phyloP scores from a whole-genome alignment of 768 basidiomycete species.

The Omphalotus guepiniiformis region DNA sequence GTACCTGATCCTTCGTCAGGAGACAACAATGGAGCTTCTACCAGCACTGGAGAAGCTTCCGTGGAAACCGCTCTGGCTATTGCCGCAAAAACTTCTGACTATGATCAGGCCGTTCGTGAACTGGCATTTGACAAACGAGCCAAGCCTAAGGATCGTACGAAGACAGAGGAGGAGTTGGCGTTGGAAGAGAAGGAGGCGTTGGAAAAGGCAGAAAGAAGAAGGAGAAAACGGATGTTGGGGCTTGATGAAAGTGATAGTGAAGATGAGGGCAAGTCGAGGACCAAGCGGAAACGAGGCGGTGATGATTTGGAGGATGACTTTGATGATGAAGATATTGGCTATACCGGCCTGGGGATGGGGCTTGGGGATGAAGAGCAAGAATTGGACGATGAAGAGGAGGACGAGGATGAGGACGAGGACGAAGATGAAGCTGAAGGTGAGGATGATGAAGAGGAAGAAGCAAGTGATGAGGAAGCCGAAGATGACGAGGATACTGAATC shows the following conservation, averaged over 20 bases:
- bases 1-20: conserved; percentile 20
- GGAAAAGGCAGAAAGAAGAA: conserved; percentile 77
- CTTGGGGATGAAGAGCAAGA: conserved; percentile 31
- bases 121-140: conserved; percentile 92
- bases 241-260: conserved; percentile 65
- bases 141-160: conserved; percentile 91
- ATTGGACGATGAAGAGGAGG: conserved; percentile 27
- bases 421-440: conserved; percentile 31
- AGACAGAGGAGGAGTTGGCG: conserved; percentile 94
- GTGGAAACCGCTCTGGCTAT: conserved; percentile 22
- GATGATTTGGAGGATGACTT: conserved; percentile 96
- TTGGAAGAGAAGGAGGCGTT: conserved; percentile 82
- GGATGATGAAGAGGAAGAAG: conserved; percentile 34
- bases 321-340: conserved; percentile 33
- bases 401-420: conserved; percentile 25
- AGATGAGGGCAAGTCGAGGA: conserved; percentile 52
- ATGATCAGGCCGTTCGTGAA: conserved; percentile 89
- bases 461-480: conserved; percentile 31
- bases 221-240: conserved; percentile 84
- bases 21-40: conserved; percentile 33
- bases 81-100: conserved; percentile 54
- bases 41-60: conserved; percentile 34
- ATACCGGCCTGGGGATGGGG: conserved; percentile 38
- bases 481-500: conserved; percentile 30
- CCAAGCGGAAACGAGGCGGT: conserved; percentile 55